Evolutionary conservation across 495 filamentous ascomycete species (phyloP).

Genomic region (Talaromyces thailandensis): DNA sequence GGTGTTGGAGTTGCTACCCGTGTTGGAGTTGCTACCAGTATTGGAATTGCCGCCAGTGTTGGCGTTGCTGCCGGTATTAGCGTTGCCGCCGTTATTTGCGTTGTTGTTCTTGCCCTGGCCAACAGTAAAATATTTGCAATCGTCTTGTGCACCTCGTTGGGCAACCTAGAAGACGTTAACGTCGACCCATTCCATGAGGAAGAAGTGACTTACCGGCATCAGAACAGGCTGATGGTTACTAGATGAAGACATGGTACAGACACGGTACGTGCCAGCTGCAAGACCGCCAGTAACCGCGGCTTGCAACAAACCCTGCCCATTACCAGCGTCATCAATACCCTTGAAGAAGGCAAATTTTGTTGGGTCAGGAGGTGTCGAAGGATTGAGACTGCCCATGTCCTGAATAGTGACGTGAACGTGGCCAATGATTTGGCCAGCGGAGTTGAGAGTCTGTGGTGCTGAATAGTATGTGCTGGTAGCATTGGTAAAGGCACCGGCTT

Average conservation of each 20-base stretch:
- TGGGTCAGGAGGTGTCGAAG: constrained; percentile 43
- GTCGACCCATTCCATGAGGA: background rate
- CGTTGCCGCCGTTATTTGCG: too few relatives aligned
- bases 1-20: constrained; percentile 5
- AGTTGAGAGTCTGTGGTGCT: constrained; percentile 52
- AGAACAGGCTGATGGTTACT: constrained; percentile 69
- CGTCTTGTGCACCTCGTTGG: constrained; percentile 57
- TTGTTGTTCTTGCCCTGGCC: constrained; percentile 5
- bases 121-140: constrained; percentile 57
- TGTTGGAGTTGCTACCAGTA: background rate
- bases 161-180: constrained; percentile 8
- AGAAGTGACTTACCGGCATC: constrained; percentile 49
- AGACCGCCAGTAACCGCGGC: constrained; percentile 54
- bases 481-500: constrained; percentile 59
- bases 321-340: constrained; percentile 63
- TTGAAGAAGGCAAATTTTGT: constrained; percentile 65
- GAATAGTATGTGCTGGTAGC: constrained; percentile 52
- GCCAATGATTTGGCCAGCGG: constrained; percentile 47
- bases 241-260: constrained; percentile 62
- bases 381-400: constrained; percentile 43
- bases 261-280: constrained; percentile 54
- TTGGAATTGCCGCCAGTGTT: background rate
- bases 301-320: constrained; percentile 50
- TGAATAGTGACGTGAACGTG: constrained; percentile 69
- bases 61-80: background rate